Evolutionary conservation across 2,329 filamentous ascomycete species (phyloP).

Genomic region (Aureobasidium sp.): DNA sequence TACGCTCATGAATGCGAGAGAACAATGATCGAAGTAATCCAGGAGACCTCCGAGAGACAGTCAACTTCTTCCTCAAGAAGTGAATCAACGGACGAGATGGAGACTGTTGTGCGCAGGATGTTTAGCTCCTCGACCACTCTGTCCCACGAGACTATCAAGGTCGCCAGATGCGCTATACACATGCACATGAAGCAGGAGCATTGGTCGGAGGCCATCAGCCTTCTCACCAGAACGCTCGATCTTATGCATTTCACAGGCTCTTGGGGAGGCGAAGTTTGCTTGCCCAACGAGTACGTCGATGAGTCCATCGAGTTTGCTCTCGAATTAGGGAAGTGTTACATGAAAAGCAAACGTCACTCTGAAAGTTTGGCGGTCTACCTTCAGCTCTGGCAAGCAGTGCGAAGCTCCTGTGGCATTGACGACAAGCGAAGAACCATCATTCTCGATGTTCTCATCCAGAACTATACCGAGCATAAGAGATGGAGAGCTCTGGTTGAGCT

Average conservation of each 20-base stretch:
- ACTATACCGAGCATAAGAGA: conserved; percentile 4
- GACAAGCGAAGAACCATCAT: conserved; percentile 7
- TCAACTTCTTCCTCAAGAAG: neutral
- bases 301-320: conserved; percentile 40
- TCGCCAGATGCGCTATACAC: conserved; percentile 31
- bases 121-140: neutral
- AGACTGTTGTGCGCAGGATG: conserved; percentile 17
- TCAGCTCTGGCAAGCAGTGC: conserved; percentile 7
- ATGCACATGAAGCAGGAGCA: conserved; percentile 39
- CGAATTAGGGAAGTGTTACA: conserved; percentile 39
- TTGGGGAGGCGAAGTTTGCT: conserved; percentile 28
- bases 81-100: conserved; percentile 27
- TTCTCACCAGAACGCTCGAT: conserved; percentile 38
- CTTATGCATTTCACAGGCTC: conserved; percentile 38
- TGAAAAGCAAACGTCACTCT: conserved; percentile 15
- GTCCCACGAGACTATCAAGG: conserved; percentile 22
- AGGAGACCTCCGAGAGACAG: conserved; percentile 29
- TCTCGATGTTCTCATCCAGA: neutral
- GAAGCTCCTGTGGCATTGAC: conserved; percentile 1
- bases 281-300: conserved; percentile 36
- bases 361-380: conserved; percentile 7
- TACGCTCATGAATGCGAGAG: conserved; percentile 19
- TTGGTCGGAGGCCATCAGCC: conserved; percentile 38
- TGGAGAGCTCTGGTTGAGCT: conserved; percentile 6
- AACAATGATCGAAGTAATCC: conserved; percentile 36